These are phyloP conservation scores for Capsella rubella DNA, from an alignment of 441 rosid species.

Conservation along the genomic window DNA sequence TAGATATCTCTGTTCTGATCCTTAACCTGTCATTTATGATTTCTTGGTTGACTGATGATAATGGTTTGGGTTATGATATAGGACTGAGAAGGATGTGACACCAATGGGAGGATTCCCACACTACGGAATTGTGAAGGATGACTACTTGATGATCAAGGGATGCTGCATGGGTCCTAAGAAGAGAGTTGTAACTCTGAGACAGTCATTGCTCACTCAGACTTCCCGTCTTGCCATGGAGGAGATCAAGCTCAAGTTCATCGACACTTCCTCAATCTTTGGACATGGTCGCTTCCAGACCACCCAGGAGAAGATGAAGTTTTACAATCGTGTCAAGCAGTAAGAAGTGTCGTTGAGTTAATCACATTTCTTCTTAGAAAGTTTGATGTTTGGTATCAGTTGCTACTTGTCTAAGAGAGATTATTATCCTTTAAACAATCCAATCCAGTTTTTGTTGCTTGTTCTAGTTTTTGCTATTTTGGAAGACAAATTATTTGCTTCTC, in stretches of 20 bases:
- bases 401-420: constrained; percentile 2
- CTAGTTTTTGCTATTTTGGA: neutral
- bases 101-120: constrained; percentile 96
- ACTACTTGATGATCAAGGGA: constrained; percentile 87
- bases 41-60: neutral
- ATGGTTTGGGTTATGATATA: constrained; percentile 40
- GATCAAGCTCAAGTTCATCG: constrained; percentile 84
- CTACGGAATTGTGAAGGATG: constrained; percentile 84
- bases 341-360: neutral
- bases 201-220: constrained; percentile 76
- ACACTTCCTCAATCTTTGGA: constrained; percentile 83
- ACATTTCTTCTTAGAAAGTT: constrained; percentile 3
- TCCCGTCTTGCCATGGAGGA: constrained; percentile 78
- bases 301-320: constrained; percentile 73
- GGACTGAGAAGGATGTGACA: constrained; percentile 89
- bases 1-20: neutral
- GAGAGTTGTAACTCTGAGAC: constrained; percentile 89
- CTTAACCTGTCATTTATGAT: neutral
- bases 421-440: constrained; percentile 8
- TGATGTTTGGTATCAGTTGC: neutral
- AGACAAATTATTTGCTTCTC: neutral
- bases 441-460: neutral
- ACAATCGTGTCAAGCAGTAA: constrained; percentile 55
- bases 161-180: constrained; percentile 93
- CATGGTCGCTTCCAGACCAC: constrained; percentile 87